Conservation (phyloP, 768 basidiomycete species). For the Trametes coccinea region DNA sequence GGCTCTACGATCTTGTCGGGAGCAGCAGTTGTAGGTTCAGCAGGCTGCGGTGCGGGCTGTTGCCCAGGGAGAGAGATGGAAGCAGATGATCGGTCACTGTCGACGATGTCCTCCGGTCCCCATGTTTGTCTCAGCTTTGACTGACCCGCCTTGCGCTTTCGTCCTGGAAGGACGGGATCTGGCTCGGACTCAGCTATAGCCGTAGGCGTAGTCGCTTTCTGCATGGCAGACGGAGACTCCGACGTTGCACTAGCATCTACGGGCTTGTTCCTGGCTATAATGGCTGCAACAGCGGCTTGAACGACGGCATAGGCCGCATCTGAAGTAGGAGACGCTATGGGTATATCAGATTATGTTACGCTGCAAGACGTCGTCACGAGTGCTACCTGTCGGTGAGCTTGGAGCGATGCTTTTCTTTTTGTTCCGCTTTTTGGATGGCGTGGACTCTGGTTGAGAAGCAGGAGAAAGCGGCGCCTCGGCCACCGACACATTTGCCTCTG, state of each 20-base stretch:
- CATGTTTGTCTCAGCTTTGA: slow-evolving; percentile 19
- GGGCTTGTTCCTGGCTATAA: slow-evolving; percentile 1
- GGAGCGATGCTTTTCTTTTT: slow-evolving; percentile 4
- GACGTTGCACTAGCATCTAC: neutral
- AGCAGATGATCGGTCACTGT: neutral
- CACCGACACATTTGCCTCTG: neutral
- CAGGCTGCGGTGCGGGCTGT: neutral
- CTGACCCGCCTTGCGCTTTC: slow-evolving; percentile 14
- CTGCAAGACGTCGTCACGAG: neutral
- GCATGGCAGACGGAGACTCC: neutral
- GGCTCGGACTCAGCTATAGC: neutral
- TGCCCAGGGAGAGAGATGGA: neutral
- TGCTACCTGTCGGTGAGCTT: neutral
- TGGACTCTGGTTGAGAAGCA: neutral
- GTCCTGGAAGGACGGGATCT: neutral
- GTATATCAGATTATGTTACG: no score
- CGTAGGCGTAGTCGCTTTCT: neutral
- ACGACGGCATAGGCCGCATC: neutral
- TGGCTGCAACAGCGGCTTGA: neutral
- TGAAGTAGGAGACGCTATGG: neutral
- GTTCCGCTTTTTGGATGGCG: neutral
- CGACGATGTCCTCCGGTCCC: slow-evolving; percentile 16
- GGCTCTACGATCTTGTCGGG: no score
- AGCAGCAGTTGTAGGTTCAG: no score
- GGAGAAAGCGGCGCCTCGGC: neutral